Percentiles rank a stretch among this genome's conserved stretches.
Evolutionary conservation across 2,329 filamentous ascomycete genomes (phyloP).

Genomic region (Simplicillium sp.): DNA sequence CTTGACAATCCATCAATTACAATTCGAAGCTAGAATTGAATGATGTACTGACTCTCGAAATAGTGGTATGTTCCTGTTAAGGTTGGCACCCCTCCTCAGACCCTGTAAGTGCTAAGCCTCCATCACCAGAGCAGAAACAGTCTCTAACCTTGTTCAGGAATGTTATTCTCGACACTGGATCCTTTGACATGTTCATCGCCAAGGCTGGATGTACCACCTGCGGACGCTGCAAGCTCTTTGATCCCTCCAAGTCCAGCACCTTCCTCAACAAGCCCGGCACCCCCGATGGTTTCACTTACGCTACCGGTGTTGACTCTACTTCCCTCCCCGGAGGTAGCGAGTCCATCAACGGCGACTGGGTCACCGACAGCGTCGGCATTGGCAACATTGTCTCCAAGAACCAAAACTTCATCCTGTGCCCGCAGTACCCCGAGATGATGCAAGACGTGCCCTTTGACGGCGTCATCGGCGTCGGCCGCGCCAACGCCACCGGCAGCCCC

Average conservation of each 20-base stretch:
- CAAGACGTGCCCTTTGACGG: constrained; percentile 17
- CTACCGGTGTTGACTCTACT: constrained; percentile 17
- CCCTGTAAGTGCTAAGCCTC: constrained; percentile 14
- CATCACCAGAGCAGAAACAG: background rate
- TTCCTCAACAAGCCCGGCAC: constrained; percentile 14
- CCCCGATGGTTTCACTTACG: constrained; percentile 10
- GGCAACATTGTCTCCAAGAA: constrained; percentile 9
- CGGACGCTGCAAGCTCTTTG: constrained; percentile 14
- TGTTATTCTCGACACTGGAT: constrained; percentile 22
- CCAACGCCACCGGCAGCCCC: constrained; percentile 8
- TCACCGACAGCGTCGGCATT: constrained; percentile 19
- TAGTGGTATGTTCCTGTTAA: constrained; percentile 5
- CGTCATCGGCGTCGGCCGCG: constrained; percentile 19
- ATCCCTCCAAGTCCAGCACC: constrained; percentile 16
- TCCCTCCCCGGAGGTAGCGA: constrained; percentile 9
- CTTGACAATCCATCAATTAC: no score
- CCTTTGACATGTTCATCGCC: constrained; percentile 16
- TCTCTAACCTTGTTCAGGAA: constrained; percentile 10
- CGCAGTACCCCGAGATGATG: constrained; percentile 17
- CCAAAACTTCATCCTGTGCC: constrained; percentile 20
- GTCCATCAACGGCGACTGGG: constrained; percentile 13
- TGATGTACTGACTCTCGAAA: background rate
- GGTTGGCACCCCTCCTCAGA: constrained; percentile 13
- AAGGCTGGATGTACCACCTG: constrained; percentile 18
- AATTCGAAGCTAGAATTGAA: background rate